These are phyloP conservation scores for Phytophthora podocarpi DNA, from an alignment of 352 stramenopile species.

Conservation along the genomic window DNA sequence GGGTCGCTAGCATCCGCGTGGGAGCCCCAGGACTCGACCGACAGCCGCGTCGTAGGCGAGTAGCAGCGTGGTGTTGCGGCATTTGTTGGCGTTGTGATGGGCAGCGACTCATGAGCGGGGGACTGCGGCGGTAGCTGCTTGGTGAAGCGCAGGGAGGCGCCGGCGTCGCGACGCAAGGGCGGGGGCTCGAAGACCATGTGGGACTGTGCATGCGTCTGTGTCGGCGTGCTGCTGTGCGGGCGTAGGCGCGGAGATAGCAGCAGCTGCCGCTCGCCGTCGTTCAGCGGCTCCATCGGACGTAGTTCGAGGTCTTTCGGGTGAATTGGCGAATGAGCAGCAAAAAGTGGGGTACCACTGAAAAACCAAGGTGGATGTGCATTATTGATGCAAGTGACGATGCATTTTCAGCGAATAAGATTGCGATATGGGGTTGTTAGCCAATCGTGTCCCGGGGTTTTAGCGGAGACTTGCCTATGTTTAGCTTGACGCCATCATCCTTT, in stretches of 20 bases:
- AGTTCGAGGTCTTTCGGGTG: background rate
- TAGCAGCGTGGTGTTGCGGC: conserved; percentile 25
- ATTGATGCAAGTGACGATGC: background rate
- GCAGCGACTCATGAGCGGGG: conserved; percentile 23
- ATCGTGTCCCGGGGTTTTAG: background rate
- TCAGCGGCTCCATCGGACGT: conserved; percentile 28
- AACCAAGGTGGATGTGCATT: conserved; percentile 6
- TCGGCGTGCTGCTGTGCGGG: conserved; percentile 12
- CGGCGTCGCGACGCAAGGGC: conserved; percentile 63
- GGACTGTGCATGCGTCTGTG: conserved; percentile 14
- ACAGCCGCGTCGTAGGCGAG: conserved; percentile 11
- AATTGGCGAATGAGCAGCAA: conserved; percentile 22
- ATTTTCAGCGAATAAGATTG: conserved; percentile 27
- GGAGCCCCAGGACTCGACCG: conserved; percentile 26
- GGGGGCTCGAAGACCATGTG: conserved; percentile 75
- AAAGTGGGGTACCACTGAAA: no score
- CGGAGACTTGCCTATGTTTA: conserved; percentile 9
- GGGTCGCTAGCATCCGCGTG: conserved; percentile 7
- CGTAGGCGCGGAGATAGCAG: conserved; percentile 23
- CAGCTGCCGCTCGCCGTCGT: conserved; percentile 25
- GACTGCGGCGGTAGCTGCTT: conserved; percentile 9
- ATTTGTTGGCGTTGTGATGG: conserved; percentile 17
- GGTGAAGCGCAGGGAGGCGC: conserved; percentile 56
- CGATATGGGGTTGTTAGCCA: background rate
- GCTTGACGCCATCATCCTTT: conserved; percentile 4